phyloP scores from a whole-genome alignment of 2,329 filamentous ascomycete species.

The Curvularia hawaiiensis region DNA sequence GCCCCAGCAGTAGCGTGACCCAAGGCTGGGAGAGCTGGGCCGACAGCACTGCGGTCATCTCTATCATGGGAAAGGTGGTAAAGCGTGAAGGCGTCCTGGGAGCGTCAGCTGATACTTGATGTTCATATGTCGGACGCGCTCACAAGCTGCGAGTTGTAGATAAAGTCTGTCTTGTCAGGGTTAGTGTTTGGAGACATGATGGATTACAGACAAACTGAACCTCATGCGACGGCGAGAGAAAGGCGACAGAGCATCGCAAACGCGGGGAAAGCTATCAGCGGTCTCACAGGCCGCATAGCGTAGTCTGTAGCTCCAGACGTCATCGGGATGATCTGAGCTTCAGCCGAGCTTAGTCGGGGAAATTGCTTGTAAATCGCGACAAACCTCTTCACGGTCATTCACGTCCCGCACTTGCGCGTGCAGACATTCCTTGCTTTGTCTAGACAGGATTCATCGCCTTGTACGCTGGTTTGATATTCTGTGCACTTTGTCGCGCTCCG shows the following conservation, averaged over 20 bases:
- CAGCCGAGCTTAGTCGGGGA: slow-evolving; percentile 25
- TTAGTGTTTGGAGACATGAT: slow-evolving; percentile 14
- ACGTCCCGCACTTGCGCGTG: background rate
- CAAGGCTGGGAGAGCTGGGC: slow-evolving; percentile 69
- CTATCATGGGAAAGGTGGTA: slow-evolving; percentile 51
- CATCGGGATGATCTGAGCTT: slow-evolving; percentile 23
- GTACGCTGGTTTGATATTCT: background rate
- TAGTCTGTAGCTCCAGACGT: slow-evolving; percentile 26
- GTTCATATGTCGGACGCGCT: slow-evolving; percentile 9
- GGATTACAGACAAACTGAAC: background rate
- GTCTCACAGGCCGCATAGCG: slow-evolving; percentile 26
- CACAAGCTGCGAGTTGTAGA: slow-evolving; percentile 54
- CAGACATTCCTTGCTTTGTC: background rate
- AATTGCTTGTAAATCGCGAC: slow-evolving; percentile 23
- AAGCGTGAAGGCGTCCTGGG: slow-evolving; percentile 49
- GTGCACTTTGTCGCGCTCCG: background rate
- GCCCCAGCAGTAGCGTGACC: slow-evolving; percentile 84
- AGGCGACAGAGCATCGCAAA: slow-evolving; percentile 13
- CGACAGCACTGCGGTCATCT: slow-evolving; percentile 32
- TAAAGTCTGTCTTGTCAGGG: slow-evolving; percentile 35
- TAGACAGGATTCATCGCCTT: background rate
- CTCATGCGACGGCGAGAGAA: slow-evolving; percentile 3
- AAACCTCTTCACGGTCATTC: background rate
- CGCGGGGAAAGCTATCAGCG: slow-evolving; percentile 29
- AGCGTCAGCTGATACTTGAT: slow-evolving; percentile 3